Percentiles rank a stretch among this genome's conserved stretches.
These are phyloP conservation scores for Aspergillus wentii DNA, from an alignment of 495 filamentous ascomycete genomes.

Conservation along the genomic window DNA sequence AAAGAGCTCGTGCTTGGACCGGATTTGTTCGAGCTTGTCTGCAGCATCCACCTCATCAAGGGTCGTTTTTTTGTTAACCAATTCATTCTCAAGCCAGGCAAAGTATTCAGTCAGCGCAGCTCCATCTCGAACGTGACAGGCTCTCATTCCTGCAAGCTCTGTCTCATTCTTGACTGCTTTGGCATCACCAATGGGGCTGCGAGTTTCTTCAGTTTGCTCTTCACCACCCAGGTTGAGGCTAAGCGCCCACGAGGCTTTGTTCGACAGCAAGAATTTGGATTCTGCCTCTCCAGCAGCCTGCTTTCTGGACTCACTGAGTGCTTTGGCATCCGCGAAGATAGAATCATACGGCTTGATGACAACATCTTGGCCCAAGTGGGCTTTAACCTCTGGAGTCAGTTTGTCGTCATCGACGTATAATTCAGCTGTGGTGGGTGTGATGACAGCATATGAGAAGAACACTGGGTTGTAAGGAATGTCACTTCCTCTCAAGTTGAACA, in stretches of 20 bases:
- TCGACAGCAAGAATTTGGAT: constrained; percentile 80
- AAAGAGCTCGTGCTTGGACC: constrained; percentile 76
- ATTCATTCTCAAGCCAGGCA: constrained; percentile 90
- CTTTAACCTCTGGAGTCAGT: constrained; percentile 60
- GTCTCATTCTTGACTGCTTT: constrained; percentile 97
- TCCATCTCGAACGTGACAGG: constrained; percentile 91
- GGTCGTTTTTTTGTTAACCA: constrained; percentile 64
- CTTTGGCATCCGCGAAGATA: constrained; percentile 73
- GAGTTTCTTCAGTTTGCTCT: constrained; percentile 75
- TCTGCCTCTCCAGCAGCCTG: constrained; percentile 29
- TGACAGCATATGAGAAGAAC: constrained; percentile 93
- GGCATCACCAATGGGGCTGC: constrained; percentile 86
- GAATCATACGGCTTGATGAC: constrained; percentile 76
- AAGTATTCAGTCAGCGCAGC: constrained; percentile 91
- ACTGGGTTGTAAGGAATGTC: constrained; percentile 99
- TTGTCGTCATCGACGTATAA: constrained; percentile 83
- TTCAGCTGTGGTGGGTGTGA: constrained; percentile 76
- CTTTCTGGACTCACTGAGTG: constrained; percentile 42
- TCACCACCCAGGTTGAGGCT: constrained; percentile 86
- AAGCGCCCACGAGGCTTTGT: constrained; percentile 88
- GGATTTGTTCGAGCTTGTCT: constrained; percentile 80
- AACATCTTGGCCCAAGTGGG: constrained; percentile 69
- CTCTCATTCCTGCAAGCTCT: constrained; percentile 88
- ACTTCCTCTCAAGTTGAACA: constrained; percentile 92
- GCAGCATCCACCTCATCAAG: constrained; percentile 88